A percentile compares a stretch with the other conserved stretches of the same genome.
Conservation (phyloP, 768 basidiomycete genomes). For the Strobilomyces confusus region DNA sequence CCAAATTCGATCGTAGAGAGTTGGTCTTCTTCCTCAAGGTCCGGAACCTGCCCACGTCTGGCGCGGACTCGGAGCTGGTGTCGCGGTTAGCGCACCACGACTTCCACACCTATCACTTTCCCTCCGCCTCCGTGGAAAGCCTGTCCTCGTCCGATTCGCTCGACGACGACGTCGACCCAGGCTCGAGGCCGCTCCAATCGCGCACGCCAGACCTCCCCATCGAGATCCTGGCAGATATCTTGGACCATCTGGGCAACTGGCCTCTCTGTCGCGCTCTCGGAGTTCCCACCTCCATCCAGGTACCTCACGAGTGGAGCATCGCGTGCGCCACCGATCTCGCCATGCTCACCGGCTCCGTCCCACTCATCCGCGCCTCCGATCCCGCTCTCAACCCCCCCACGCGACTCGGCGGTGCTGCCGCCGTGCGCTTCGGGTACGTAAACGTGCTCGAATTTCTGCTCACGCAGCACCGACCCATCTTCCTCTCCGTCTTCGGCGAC, state of each 20-base stretch:
- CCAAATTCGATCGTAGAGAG: conserved; percentile 61
- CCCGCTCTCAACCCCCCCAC: conserved; percentile 59
- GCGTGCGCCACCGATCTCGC: conserved; percentile 68
- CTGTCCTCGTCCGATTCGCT: conserved; percentile 22
- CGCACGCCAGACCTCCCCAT: conserved; percentile 60
- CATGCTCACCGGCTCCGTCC: conserved; percentile 62
- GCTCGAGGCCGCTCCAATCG: conserved; percentile 30
- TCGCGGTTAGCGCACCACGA: conserved; percentile 73
- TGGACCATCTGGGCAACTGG: conserved; percentile 82
- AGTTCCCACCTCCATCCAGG: conserved; percentile 62
- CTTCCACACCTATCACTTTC: conserved; percentile 65
- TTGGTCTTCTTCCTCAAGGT: conserved; percentile 73
- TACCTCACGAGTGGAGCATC: conserved; percentile 66
- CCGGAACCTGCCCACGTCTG: conserved; percentile 63
- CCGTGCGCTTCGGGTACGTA: conserved; percentile 72
- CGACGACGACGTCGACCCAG: conserved; percentile 20
- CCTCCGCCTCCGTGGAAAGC: conserved; percentile 29
- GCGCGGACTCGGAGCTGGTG: conserved; percentile 61
- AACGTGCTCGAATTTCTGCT: conserved; percentile 73
- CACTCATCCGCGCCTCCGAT: conserved; percentile 56
- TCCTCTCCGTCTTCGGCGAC: conserved; percentile 59
- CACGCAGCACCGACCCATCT: conserved; percentile 59
- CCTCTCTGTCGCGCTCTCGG: conserved; percentile 76
- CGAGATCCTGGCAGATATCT: conserved; percentile 71
- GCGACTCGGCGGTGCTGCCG: conserved; percentile 60